phyloP scores from a whole-genome alignment of 352 stramenopile species.

The Sclerospora graminicola region DNA sequence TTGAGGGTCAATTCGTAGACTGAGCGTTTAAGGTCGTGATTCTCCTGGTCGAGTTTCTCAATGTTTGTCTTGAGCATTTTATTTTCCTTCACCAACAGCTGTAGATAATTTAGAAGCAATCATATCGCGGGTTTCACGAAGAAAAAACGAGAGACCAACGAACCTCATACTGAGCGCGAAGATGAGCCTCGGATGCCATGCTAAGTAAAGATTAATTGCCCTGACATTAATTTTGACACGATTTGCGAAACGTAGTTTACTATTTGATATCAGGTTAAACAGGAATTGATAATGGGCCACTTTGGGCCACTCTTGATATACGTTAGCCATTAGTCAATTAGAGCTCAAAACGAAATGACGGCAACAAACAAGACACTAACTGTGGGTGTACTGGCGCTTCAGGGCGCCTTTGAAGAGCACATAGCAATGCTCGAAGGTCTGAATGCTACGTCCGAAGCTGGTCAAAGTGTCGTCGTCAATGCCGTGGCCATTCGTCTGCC shows the following conservation, averaged over 20 bases:
- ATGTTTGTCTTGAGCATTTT: constrained; percentile 73
- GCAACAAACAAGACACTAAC: constrained; percentile 23
- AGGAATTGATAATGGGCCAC: constrained; percentile 1
- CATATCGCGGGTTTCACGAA: too few relatives aligned
- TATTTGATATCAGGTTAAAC: background rate
- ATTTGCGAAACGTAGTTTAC: background rate
- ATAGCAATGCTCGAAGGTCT: constrained; percentile 73
- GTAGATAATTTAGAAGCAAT: too few relatives aligned
- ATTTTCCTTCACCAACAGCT: constrained; percentile 79
- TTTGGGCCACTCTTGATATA: too few relatives aligned
- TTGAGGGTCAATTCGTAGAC: constrained; percentile 86
- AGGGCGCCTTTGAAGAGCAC: constrained; percentile 89
- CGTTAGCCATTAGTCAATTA: too few relatives aligned
- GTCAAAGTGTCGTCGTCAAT: constrained; percentile 26
- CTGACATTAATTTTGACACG: background rate
- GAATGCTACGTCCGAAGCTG: constrained; percentile 6
- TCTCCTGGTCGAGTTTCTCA: constrained; percentile 81
- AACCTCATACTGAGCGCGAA: constrained; percentile 80
- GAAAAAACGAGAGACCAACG: background rate
- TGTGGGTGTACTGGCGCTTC: constrained; percentile 83
- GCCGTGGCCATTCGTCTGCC: constrained; percentile 73
- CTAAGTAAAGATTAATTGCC: too few relatives aligned
- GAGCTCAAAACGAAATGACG: constrained; percentile 1
- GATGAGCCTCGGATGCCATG: constrained; percentile 75
- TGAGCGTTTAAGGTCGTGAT: constrained; percentile 86